These are phyloP conservation scores for Trypanosoma melophagium DNA, from an alignment of 208 protist species.

Conservation along the genomic window DNA sequence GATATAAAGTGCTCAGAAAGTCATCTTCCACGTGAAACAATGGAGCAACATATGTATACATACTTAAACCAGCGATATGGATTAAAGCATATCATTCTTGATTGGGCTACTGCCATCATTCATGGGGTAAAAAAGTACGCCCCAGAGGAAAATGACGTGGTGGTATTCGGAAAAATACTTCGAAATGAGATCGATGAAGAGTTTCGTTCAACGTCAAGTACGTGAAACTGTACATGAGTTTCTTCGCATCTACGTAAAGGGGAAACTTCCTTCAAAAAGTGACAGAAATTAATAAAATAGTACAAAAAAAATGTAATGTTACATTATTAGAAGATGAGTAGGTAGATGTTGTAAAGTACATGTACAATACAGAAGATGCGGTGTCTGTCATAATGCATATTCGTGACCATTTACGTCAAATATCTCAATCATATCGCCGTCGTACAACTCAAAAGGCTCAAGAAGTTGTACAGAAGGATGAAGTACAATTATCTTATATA, in stretches of 20 bases:
- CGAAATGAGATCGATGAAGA: conserved; percentile 92
- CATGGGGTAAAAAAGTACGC: conserved; percentile 68
- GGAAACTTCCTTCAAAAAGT: conserved; percentile 44
- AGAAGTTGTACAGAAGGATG: conserved; percentile 17
- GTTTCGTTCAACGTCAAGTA: conserved; percentile 87
- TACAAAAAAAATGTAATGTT: conserved; percentile 55
- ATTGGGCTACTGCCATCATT: conserved; percentile 78
- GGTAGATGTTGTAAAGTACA: conserved; percentile 84
- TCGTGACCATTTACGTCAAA: conserved; percentile 47
- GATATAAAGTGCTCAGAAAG: conserved; percentile 79
- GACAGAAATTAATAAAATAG: conserved; percentile 51
- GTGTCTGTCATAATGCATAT: conserved; percentile 66
- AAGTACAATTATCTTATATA: conserved; percentile 46
- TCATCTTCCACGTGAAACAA: conserved; percentile 83
- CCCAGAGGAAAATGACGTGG: conserved; percentile 85
- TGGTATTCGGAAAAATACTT: conserved; percentile 89
- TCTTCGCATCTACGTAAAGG: conserved; percentile 66
- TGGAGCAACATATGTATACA: conserved; percentile 94
- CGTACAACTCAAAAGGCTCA: conserved; percentile 14
- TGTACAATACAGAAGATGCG: conserved; percentile 84
- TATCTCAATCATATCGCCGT: conserved; percentile 27
- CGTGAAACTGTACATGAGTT: conserved; percentile 83
- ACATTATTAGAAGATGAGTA: conserved; percentile 75
- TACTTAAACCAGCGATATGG: conserved; percentile 91
- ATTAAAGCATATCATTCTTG: conserved; percentile 77